These are phyloP conservation scores for Lactarius tabidus DNA, from an alignment of 768 basidiomycete genomes.

Conservation along the genomic window DNA sequence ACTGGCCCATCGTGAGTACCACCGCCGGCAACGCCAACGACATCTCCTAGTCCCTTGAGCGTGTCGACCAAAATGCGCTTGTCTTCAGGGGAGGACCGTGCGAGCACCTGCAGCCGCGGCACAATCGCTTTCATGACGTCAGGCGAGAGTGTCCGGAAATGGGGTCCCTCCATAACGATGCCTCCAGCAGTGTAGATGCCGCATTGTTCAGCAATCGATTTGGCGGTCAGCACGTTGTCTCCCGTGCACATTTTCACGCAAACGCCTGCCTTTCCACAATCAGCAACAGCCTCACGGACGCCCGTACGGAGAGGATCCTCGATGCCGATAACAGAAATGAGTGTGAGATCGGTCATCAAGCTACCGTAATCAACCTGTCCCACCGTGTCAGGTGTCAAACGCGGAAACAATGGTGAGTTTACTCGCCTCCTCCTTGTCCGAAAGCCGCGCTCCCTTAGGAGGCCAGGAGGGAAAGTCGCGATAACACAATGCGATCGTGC, in stretches of 20 bases:
- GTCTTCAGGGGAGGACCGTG: conserved; percentile 95
- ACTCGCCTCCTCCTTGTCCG: conserved; percentile 53
- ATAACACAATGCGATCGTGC: conserved; percentile 92
- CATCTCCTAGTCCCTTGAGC: conserved; percentile 82
- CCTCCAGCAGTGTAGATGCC: conserved; percentile 93
- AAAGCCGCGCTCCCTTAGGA: conserved; percentile 43
- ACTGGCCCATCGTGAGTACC: conserved; percentile 98
- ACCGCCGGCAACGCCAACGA: conserved; percentile 95
- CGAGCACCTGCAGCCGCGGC: conserved; percentile 94
- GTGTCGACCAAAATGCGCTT: conserved; percentile 92
- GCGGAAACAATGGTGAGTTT: conserved; percentile 20
- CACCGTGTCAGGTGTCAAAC: neutral
- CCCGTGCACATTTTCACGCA: conserved; percentile 98
- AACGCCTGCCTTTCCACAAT: conserved; percentile 87
- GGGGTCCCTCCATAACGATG: conserved; percentile 96
- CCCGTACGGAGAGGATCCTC: conserved; percentile 93
- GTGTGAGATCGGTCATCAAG: conserved; percentile 69
- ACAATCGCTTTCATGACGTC: conserved; percentile 76
- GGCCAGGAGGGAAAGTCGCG: conserved; percentile 87
- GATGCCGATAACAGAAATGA: conserved; percentile 89
- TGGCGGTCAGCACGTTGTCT: conserved; percentile 90
- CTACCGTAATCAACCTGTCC: conserved; percentile 61
- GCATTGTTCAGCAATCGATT: conserved; percentile 95
- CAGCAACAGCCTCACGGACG: conserved; percentile 82
- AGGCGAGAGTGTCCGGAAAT: conserved; percentile 77